Evolutionary conservation across 768 basidiomycete genomes (phyloP).

Genomic region (Pleurotus citrinopileatus): DNA sequence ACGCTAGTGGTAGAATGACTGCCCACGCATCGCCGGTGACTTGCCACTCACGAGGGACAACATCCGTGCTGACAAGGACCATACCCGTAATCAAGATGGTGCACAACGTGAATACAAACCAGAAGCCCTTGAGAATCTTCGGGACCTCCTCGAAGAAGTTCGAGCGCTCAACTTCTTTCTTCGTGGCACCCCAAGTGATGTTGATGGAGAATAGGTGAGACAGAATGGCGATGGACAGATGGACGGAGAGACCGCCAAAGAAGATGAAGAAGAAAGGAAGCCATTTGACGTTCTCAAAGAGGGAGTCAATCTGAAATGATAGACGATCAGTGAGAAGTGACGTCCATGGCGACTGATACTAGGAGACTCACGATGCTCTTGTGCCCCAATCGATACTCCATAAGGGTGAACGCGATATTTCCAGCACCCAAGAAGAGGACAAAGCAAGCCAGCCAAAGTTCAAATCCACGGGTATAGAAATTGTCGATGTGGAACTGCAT

Average conservation of each 20-base stretch:
- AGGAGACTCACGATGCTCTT: conserved; percentile 55
- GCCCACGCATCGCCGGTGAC: conserved; percentile 67
- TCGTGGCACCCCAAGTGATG: conserved; percentile 56
- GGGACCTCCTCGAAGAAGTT: conserved; percentile 83
- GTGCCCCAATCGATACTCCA: conserved; percentile 76
- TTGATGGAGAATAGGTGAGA: conserved; percentile 59
- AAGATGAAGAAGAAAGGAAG: conserved; percentile 79
- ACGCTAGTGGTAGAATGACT: conserved; percentile 68
- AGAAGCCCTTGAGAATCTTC: conserved; percentile 54
- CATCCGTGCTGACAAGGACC: conserved; percentile 50
- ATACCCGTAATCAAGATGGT: conserved; percentile 58
- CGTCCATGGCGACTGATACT: conserved; percentile 66
- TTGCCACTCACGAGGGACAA: conserved; percentile 65
- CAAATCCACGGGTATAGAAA: conserved; percentile 79
- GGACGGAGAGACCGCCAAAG: conserved; percentile 74
- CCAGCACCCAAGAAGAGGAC: conserved; percentile 79
- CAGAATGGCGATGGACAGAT: conserved; percentile 62
- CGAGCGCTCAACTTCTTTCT: conserved; percentile 82
- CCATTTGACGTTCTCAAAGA: conserved; percentile 61
- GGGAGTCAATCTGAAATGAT: conserved; percentile 17
- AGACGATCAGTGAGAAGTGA: conserved; percentile 10
- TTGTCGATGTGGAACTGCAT: conserved; percentile 64
- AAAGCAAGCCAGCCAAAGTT: conserved; percentile 74
- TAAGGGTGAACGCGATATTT: conserved; percentile 68
- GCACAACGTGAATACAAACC: conserved; percentile 65